Evolutionary conservation across 140 eudicot genomes (phyloP).

Genomic region (Oenanthe javanica): DNA sequence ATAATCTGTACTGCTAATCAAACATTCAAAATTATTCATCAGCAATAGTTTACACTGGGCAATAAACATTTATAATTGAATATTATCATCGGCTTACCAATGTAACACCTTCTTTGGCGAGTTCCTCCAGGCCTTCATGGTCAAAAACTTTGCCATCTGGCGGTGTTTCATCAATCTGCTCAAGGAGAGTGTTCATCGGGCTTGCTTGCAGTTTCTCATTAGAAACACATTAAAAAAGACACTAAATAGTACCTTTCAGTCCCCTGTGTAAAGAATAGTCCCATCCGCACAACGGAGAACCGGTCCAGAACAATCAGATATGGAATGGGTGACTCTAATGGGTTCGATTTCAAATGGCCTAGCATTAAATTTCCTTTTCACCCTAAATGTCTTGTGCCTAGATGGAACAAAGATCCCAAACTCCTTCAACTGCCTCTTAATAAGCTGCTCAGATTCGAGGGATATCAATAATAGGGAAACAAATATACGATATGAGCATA

Average conservation of each 20-base stretch:
- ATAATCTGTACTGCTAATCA: not conserved
- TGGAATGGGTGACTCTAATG: constrained; percentile 93
- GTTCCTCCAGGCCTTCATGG: constrained; percentile 89
- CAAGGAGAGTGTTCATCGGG: constrained; percentile 9
- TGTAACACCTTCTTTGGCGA: constrained; percentile 93
- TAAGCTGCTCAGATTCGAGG: constrained; percentile 58
- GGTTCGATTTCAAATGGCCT: constrained; percentile 99
- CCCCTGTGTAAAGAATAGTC: constrained; percentile 95
- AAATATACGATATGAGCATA: not conserved
- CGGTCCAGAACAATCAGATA: constrained; percentile 96
- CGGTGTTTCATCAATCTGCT: constrained; percentile 95
- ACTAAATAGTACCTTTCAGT: constrained; percentile 75
- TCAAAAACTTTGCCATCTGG: constrained; percentile 85
- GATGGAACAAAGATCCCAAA: constrained; percentile 93
- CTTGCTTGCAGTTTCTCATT: not conserved
- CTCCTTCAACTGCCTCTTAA: constrained; percentile 88
- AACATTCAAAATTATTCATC: not conserved
- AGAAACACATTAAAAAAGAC: constrained; percentile 4
- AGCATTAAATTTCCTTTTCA: constrained; percentile 63
- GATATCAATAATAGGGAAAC: constrained; percentile 4
- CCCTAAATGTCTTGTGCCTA: constrained; percentile 76
- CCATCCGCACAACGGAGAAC: constrained; percentile 99
- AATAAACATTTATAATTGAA: not conserved
- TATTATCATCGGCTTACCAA: constrained; percentile 35
- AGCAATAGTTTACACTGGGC: not conserved